Conservation (phyloP, 2,329 filamentous ascomycete genomes). For the Colletotrichum sp. region DNA sequence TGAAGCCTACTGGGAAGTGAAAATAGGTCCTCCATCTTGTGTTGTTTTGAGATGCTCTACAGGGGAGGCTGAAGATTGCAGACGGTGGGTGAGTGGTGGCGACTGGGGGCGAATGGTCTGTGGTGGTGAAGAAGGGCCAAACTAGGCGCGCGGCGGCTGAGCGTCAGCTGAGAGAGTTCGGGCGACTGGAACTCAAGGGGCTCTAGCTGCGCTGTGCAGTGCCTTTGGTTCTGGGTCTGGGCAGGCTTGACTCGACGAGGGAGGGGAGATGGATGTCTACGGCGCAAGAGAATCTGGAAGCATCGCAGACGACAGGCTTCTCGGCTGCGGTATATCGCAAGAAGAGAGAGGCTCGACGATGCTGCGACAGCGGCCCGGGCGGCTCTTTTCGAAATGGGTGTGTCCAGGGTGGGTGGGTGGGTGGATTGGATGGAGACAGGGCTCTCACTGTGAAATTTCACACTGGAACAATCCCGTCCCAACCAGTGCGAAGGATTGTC, state of each 20-base stretch:
- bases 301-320: neutral
- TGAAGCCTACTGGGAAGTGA: constrained; percentile 17
- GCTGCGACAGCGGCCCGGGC: neutral
- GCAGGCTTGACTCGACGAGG: neutral
- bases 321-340: neutral
- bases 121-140: neutral
- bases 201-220: neutral
- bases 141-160: neutral
- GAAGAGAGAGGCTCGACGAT: neutral
- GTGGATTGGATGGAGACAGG: neutral
- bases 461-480: neutral
- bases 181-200: neutral
- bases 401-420: neutral
- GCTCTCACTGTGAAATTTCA: neutral
- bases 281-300: neutral
- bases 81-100: neutral
- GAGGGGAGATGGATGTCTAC: neutral
- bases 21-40: constrained; percentile 21
- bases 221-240: neutral
- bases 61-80: neutral
- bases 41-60: neutral
- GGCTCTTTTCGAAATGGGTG: neutral
- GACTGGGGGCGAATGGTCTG: neutral
- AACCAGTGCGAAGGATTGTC: neutral
- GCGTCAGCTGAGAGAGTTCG: neutral